Evolutionary conservation across 2,329 filamentous ascomycete genomes (phyloP), one percentile per base, ranked within the genome.

Genomic region (Fusarium bulbicola): DNA sequence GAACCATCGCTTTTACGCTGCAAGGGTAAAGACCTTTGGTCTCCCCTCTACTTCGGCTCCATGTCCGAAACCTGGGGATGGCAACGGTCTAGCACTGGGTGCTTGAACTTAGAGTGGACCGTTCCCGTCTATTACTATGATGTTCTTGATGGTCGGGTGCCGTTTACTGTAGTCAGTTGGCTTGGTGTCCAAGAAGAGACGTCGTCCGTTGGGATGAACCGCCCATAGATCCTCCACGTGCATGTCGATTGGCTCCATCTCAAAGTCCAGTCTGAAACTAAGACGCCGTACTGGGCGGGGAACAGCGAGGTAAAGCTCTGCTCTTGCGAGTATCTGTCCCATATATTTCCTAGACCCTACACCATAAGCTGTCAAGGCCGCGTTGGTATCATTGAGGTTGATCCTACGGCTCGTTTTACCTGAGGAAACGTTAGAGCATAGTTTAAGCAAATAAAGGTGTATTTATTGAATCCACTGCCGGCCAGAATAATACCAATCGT

Each of bases 61-160:
- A 28, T 14, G 18, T 7, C 43, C 18, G 43, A 46, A 46, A 28
- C 24, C 43, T 46, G 43, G 43, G 24, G 13, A 10, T 15, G 13
- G 24, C 4, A 26, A 1, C 24, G 4, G 16, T 7, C 24, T 45
- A 26, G 24, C 24, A 4, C 1, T 9, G 42, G 16, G 16, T 26
- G 7, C 1, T 20, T 34, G 3, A 14, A 14, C 32, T 4, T 15
- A 34, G 16, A 43, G 5, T 20, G 11, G 42, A 45, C 7, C n/a
- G 2, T 9, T 26, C n/a, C 42, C 1, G 16, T 13, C 24, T 6
- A 5, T 45, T 9, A 13, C 5, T 4, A 13, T 20, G n/a, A 18
- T 43, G 2, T 4, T 18, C 11, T 18, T 7, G 10, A 26, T 18
- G n/a, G 7, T 2, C 21, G 18, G 43, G 6, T 11, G 8, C 0